Evolutionary conservation across 805 yeast genomes (phyloP).

Genomic region (Saccharomycopsis malanga): DNA sequence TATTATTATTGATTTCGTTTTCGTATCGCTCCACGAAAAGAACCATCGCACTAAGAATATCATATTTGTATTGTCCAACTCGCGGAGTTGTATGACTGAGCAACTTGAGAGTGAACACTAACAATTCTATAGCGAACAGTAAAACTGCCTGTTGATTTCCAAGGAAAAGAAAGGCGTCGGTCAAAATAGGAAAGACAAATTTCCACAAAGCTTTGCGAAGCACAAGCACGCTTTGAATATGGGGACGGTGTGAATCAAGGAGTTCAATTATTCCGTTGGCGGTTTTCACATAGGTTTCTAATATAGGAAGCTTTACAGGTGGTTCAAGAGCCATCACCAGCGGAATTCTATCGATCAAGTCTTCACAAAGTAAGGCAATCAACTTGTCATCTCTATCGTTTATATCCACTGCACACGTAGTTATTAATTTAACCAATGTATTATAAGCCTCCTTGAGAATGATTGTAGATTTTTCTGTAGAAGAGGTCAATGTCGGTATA

Average conservation of each 20-base stretch:
- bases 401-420: neutral
- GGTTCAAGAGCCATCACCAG: conserved; percentile 1
- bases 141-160: too few relatives aligned
- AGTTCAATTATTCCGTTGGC: neutral
- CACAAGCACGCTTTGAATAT: neutral
- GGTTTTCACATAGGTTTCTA: neutral
- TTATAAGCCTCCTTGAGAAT: neutral
- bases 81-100: neutral
- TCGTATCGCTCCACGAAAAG: conserved; percentile 6
- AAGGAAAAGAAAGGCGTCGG: conserved; percentile 10
- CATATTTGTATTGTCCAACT: conserved; percentile 9
- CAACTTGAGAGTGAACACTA: neutral
- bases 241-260: neutral
- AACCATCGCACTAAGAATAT: conserved; percentile 7
- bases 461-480: neutral
- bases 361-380: neutral
- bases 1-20: neutral
- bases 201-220: conserved; percentile 3
- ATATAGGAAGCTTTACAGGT: neutral
- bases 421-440: neutral
- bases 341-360: neutral
- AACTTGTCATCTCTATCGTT: neutral
- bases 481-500: conserved; percentile 2
- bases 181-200: conserved; percentile 2
- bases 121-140: too few relatives aligned